Evolutionary conservation across 441 rosid species (phyloP).

Genomic region (Mallotus repandus): DNA sequence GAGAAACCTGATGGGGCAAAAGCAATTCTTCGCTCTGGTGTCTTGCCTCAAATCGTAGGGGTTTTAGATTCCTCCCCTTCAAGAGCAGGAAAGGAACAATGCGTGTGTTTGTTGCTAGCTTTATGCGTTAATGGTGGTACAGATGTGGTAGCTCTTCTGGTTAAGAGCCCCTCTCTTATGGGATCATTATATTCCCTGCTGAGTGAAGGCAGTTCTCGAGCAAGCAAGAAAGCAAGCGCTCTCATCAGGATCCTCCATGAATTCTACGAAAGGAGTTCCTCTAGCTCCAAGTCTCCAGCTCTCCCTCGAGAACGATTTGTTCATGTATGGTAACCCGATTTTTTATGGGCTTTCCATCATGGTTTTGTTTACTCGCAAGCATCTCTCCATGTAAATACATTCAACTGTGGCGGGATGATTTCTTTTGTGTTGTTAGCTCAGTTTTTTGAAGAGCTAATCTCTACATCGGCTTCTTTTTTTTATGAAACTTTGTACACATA

Average conservation of each 20-base stretch:
- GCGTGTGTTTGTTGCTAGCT: constrained; percentile 63
- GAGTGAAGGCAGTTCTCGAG: constrained; percentile 61
- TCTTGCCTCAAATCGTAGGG: constrained; percentile 43
- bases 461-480: constrained; percentile 36
- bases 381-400: constrained; percentile 30
- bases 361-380: constrained; percentile 5
- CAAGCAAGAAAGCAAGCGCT: constrained; percentile 69
- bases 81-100: constrained; percentile 54
- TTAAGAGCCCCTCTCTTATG: constrained; percentile 56
- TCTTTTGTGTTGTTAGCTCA: constrained; percentile 32
- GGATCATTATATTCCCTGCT: constrained; percentile 62
- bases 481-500: constrained; percentile 34
- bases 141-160: constrained; percentile 50
- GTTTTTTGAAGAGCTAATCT: constrained; percentile 45
- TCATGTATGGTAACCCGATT: constrained; percentile 56
- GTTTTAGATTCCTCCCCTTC: constrained; percentile 47
- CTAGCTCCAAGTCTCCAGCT: constrained; percentile 32
- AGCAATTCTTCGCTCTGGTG: constrained; percentile 44
- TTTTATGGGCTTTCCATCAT: constrained; percentile 34
- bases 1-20: constrained; percentile 59
- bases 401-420: constrained; percentile 24
- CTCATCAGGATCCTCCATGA: constrained; percentile 67
- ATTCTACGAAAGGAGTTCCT: constrained; percentile 51
- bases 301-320: constrained; percentile 48
- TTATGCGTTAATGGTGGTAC: constrained; percentile 63